Percentiles rank a stretch among this genome's conserved stretches.
Evolutionary conservation across 129 eudicot genomes (phyloP).

Genomic region (Centella asiatica): DNA sequence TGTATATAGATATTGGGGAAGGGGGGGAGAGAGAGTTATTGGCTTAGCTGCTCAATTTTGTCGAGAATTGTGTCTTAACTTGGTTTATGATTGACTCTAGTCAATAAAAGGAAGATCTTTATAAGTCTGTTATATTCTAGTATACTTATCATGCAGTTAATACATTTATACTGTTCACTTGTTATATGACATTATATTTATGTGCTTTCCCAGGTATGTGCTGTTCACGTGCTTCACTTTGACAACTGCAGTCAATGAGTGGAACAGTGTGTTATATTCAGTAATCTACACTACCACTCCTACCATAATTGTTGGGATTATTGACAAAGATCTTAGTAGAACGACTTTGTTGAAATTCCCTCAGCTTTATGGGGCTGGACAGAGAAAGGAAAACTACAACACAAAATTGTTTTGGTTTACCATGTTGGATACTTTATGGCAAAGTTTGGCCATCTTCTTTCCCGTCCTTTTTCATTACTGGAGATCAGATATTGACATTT

Average conservation of each 20-base stretch:
- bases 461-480: conserved; percentile 69
- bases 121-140: no score
- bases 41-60: background rate
- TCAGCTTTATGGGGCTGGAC: conserved; percentile 92
- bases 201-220: conserved; percentile 52
- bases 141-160: no score
- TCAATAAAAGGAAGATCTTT: no score
- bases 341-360: conserved; percentile 56
- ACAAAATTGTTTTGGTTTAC: conserved; percentile 70
- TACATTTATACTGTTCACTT: background rate
- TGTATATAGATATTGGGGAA: background rate
- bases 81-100: background rate
- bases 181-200: conserved; percentile 8
- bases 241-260: conserved; percentile 83
- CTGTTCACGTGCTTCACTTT: conserved; percentile 69
- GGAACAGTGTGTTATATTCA: conserved; percentile 95
- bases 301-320: conserved; percentile 74
- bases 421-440: conserved; percentile 84
- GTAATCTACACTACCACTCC: conserved; percentile 77
- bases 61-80: background rate
- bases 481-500: conserved; percentile 52
- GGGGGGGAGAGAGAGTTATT: background rate
- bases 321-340: conserved; percentile 86
- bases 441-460: conserved; percentile 71
- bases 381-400: conserved; percentile 71